phyloP scores from a whole-genome alignment of 129 eudicot species.

The Arctium lappa region DNA sequence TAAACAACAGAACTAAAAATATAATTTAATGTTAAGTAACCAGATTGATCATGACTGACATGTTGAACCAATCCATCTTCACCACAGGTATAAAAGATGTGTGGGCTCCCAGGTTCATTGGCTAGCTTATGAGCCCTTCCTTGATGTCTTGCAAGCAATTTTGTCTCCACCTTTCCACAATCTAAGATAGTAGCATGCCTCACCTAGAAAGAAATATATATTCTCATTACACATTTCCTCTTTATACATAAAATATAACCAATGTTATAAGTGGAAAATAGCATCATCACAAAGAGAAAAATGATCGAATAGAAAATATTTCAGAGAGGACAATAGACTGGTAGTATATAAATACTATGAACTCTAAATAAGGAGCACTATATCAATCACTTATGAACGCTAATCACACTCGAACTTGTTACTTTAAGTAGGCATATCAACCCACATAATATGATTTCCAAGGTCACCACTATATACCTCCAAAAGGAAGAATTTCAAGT shows the following conservation, averaged over 20 bases:
- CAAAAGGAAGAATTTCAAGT: not conserved
- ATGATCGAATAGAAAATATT: not conserved
- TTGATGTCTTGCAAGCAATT: slow-evolving; percentile 58
- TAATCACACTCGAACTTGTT: not conserved
- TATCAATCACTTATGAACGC: not conserved
- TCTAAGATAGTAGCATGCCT: slow-evolving; percentile 67
- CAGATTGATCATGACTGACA: slow-evolving; percentile 40
- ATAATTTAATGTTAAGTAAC: slow-evolving; percentile 4
- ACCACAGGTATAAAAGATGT: slow-evolving; percentile 73
- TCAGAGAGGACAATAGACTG: not conserved
- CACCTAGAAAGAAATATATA: slow-evolving; percentile 45
- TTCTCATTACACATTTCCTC: not conserved
- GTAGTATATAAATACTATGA: not conserved
- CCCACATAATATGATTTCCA: not conserved
- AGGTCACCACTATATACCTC: not conserved
- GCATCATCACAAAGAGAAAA: not conserved
- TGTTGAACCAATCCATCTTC: slow-evolving; percentile 92
- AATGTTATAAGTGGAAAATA: not conserved
- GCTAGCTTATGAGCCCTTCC: slow-evolving; percentile 89
- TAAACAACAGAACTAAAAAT: not conserved
- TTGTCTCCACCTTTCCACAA: slow-evolving; percentile 63
- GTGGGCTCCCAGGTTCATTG: slow-evolving; percentile 81
- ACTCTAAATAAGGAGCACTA: not conserved
- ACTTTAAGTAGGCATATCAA: not conserved
- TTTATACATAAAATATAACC: not conserved